Evolutionary conservation across 805 yeast species (phyloP), one percentile per base, ranked within the genome.

Genomic region (Nakazawaea anatomiae): DNA sequence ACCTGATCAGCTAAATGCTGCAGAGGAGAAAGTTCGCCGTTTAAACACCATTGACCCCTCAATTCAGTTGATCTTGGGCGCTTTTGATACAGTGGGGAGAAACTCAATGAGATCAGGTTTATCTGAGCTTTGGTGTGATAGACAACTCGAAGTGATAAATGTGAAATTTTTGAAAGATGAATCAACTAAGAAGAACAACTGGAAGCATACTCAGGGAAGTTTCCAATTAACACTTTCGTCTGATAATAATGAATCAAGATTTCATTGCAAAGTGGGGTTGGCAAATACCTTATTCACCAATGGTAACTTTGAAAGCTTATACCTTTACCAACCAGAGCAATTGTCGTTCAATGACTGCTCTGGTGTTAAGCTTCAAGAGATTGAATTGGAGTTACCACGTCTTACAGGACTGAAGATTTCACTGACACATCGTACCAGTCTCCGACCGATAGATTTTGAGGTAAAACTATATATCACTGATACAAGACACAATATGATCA

Each of bases 401-500:
- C 9, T 32, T 35, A 32, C 11, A 11, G 35, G 11, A 32, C 14
- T 35, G 6, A 42, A 10, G 10, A 25, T 40, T 8, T 10, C 11
- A n/a, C 43, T 25, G 30, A 2, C 8, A 2, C 43, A 40, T 40
- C 11, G 9, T 25, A 40, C 3, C 25, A 40, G 31, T 28, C 18
- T 40, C 6, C 29, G 9, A 29, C 4, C 34, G 11, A 6, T 44
- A 8, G 5, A 36, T 8, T 14, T 14, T 36, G 57, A 54, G 6
- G 60, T 56, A 9, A 61, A 61, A 32, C 67, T 80, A 47, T 52
- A 58, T 5, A 69, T 85, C 48, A 80, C 88, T 0, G 62, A 69
- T 3, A 71, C 71, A 51, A 70, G 73, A 5, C 85, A 83, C 8
- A 85, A 85, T 60, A 70, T 85, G 62, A 68, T 85, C 55, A 82